Evolutionary conservation across 2,329 filamentous ascomycete genomes (phyloP), one percentile per base, ranked within the genome.

Genomic region (Pyricularia grisea): DNA sequence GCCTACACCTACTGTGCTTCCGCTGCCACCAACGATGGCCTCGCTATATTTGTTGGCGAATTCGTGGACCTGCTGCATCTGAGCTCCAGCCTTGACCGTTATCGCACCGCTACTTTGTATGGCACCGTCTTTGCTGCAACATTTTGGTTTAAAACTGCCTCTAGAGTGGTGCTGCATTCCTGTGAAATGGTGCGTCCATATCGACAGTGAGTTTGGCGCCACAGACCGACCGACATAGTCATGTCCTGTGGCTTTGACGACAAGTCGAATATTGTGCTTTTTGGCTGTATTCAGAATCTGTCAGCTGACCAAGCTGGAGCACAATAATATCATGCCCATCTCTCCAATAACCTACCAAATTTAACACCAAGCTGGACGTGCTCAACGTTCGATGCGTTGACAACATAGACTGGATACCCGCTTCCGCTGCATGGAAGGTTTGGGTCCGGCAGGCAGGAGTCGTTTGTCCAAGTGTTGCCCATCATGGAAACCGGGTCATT

Each of bases 1-100:
- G 10, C 86, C 87, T 0, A 87, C 78, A 0, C 85, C 84, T 1
- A 90, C 87, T 0, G 82, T 83, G 58, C 81, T 81, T 65, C 81
- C 82, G 1, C 81, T 81, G 1, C 87, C 87, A 0, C 83, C 84
- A 0, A 89, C 82, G 7, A 88, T 76, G 0, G 80, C 79, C 10
- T 85, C 76, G 65, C 82, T 80, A 69, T 79, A 73, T 2, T 77
- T 72, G 68, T 83, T 76, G 0, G 85, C 79, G 12, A 78, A 76
- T 0, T 78, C 73, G 71, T 87, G 83, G 0, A 84, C 74, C 5
- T 85, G 79, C 33, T 78, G 76, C 71, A 84, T 84, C 66, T 84
- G 81, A 0, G 83, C 77, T 5, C 86, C 87, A 0, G 85, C 84
- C 0, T 80, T 84, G 1, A 84, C 78, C 1, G 82, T 87, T 20